phyloP scores from a whole-genome alignment of 805 yeast species.

The Starmerella asiatica region DNA sequence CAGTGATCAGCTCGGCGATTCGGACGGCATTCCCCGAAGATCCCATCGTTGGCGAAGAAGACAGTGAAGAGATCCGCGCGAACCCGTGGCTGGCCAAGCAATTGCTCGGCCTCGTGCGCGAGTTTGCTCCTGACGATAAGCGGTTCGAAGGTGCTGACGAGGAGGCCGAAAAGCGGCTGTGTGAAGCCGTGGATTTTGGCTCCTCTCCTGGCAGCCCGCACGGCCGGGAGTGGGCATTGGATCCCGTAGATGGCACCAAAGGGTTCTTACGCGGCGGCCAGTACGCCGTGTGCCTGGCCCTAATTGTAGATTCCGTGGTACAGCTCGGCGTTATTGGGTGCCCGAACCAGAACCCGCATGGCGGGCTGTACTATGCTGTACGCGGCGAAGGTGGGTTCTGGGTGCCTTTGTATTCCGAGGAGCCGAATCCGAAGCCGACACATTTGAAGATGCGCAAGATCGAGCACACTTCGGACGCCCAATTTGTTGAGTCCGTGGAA shows the following conservation, averaged over 20 bases:
- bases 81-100: constrained; percentile 36
- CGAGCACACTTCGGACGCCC: constrained; percentile 36
- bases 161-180: constrained; percentile 36
- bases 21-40: constrained; percentile 68
- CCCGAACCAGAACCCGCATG: constrained; percentile 63
- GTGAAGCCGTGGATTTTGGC: constrained; percentile 64
- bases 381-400: constrained; percentile 55
- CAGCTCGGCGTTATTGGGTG: constrained; percentile 91
- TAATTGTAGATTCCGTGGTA: constrained; percentile 73
- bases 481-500: constrained; percentile 88
- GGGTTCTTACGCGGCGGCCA: constrained; percentile 95
- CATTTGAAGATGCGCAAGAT: constrained; percentile 41
- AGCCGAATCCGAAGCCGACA: constrained; percentile 21
- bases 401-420: constrained; percentile 28
- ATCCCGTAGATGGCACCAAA: constrained; percentile 96
- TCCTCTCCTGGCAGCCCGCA: constrained; percentile 59
- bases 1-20: constrained; percentile 75
- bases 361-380: constrained; percentile 67
- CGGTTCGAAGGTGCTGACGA: constrained; percentile 19
- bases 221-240: constrained; percentile 92
- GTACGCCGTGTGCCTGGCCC: constrained; percentile 87
- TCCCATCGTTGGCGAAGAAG: constrained; percentile 89
- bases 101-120: constrained; percentile 47
- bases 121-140: constrained; percentile 32
- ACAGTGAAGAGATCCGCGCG: constrained; percentile 51